Percentiles rank a stretch among this genome's conserved stretches.
Evolutionary conservation across 1,139 yeast species (phyloP).

Genomic region (Ogataea hybrid): DNA sequence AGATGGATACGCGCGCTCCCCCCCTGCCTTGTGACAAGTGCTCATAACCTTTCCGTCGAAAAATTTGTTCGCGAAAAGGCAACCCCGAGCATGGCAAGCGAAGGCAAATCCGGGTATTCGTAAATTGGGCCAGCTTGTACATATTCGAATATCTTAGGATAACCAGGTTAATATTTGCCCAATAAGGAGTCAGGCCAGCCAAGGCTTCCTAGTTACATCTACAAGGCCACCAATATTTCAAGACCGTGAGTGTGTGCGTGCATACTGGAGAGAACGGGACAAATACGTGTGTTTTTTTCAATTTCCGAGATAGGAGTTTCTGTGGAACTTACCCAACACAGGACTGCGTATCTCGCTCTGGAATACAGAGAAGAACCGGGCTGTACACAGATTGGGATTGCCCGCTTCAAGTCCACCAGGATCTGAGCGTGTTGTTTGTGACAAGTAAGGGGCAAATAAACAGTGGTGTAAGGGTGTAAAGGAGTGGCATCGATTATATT

Average conservation of each 20-base stretch:
- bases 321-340: neutral
- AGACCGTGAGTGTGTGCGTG: slow-evolving; percentile 10
- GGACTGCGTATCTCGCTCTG: slow-evolving; percentile 3
- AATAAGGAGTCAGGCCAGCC: slow-evolving; percentile 9
- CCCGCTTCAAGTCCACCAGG: neutral
- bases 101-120: slow-evolving; percentile 10
- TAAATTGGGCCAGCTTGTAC: slow-evolving; percentile 11
- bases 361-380: neutral
- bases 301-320: slow-evolving; percentile 4
- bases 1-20: neutral
- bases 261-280: slow-evolving; percentile 8
- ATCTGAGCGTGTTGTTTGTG: slow-evolving; percentile 6
- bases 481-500: neutral
- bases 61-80: slow-evolving; percentile 11
- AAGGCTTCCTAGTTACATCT: slow-evolving; percentile 6
- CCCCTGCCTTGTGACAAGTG: neutral
- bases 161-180: slow-evolving; percentile 6
- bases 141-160: slow-evolving; percentile 9
- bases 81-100: slow-evolving; percentile 10
- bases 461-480: slow-evolving; percentile 9
- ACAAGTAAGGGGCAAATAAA: slow-evolving; percentile 7
- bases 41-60: slow-evolving; percentile 12
- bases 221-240: slow-evolving; percentile 5
- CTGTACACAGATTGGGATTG: slow-evolving; percentile 3
- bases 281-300: slow-evolving; percentile 1